phyloP scores from a whole-genome alignment of 2,329 filamentous ascomycete species.

The Phialophora macrospora region DNA sequence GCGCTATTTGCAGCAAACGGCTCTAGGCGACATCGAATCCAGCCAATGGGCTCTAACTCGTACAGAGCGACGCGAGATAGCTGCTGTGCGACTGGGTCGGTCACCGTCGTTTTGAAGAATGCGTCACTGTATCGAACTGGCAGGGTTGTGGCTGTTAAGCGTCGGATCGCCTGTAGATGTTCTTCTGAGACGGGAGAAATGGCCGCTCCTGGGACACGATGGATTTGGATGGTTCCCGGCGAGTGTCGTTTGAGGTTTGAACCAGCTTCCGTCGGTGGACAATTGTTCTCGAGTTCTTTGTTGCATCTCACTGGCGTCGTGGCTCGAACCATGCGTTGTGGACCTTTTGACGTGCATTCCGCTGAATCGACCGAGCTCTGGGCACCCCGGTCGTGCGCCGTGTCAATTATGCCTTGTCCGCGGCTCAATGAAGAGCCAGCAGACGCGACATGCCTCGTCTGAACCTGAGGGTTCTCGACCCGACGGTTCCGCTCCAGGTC shows the following conservation, averaged over 20 bases:
- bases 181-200: slow-evolving; percentile 58
- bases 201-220: slow-evolving; percentile 55
- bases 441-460: neutral
- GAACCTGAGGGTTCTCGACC: neutral
- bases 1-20: slow-evolving; percentile 29
- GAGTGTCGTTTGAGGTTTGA: neutral
- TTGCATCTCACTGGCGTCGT: neutral
- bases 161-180: slow-evolving; percentile 61
- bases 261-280: neutral
- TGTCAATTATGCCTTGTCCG: neutral
- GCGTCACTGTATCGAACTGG: slow-evolving; percentile 65
- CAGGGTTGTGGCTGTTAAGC: slow-evolving; percentile 62
- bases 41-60: slow-evolving; percentile 52
- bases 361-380: neutral
- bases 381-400: neutral
- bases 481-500: neutral
- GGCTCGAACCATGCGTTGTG: neutral
- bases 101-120: slow-evolving; percentile 66
- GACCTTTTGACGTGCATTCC: neutral
- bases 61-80: slow-evolving; percentile 66
- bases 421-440: neutral
- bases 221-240: slow-evolving; percentile 26
- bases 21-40: slow-evolving; percentile 56
- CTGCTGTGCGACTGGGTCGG: slow-evolving; percentile 57
- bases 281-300: neutral